Base-by-base conservation (phyloP, 805 yeast species). In the Starmerella sirachaensis region DNA sequence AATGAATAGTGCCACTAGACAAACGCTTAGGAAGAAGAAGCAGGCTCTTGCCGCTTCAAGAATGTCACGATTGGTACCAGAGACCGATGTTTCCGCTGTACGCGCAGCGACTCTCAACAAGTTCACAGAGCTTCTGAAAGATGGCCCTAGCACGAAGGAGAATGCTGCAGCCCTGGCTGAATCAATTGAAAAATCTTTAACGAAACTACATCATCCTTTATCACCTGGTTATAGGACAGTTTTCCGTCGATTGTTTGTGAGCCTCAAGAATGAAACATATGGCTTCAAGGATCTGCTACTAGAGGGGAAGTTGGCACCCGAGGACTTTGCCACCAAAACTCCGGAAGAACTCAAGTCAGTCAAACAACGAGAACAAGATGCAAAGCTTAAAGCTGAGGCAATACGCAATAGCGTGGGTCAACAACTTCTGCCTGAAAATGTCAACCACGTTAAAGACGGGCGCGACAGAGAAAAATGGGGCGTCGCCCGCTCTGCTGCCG, bases 381-480 rank as follows among this genome's bases (percentile, higher is more conserved):
- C 45, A 18, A 35, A 35, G 17, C 34, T 61, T 13, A 49, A 43
- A 32, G 47, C 51, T 28, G 52, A 55, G 18, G 51, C 44, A 2
- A 44, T 55, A 17, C 45, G 55, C 23, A 44, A 45, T 25, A 40
- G 56, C 13, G 54, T 61, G 3, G 44, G 52, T 6, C 36, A 52
- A 16, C 48, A 49, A 24, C 43, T 54, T 18, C 41, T 54, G 5
- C 62, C 62, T 3, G 54, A 48, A 19, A 57, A 55, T 34, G 59
- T 60, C 28, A 46, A 45, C 18, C 53, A 57, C 20, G 25, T 58
- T n/a, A 60, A 61, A 29, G 66, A 62, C 37, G 66, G 66, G 27
- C 44, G 66, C 3, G 64, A 60, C 22, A 39, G 65, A 8, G 65
- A 58, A 31, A 62, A 63, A 31, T 62, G 67, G 67, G 66, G 66